These are phyloP conservation scores for Microdochium nivale DNA, from an alignment of 2,329 filamentous ascomycete species.

Conservation along the genomic window DNA sequence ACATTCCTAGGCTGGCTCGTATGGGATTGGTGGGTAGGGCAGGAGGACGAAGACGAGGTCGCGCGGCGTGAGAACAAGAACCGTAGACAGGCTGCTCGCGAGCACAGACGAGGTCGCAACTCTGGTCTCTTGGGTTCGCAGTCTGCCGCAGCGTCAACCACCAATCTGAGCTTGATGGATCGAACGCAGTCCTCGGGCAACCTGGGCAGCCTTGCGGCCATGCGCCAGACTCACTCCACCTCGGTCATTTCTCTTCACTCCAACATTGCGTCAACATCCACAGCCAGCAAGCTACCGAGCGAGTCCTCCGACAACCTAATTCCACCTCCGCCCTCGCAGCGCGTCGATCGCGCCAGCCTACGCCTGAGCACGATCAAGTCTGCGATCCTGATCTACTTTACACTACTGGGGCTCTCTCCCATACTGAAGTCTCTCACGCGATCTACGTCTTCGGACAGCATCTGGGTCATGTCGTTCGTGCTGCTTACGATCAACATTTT, in stretches of 20 bases:
- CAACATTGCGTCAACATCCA: constrained; percentile 23
- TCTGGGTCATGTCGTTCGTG: constrained; percentile 95
- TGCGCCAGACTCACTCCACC: constrained; percentile 39
- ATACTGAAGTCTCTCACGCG: constrained; percentile 94
- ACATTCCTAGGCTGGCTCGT: constrained; percentile 84
- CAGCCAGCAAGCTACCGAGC: constrained; percentile 7
- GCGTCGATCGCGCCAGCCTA: constrained; percentile 32
- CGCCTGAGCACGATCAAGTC: constrained; percentile 80
- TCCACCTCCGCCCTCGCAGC: background rate
- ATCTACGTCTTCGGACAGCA: constrained; percentile 87
- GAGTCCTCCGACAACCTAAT: background rate
- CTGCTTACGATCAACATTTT: constrained; percentile 92
- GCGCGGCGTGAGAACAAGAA: constrained; percentile 25
- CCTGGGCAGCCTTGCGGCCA: constrained; percentile 20
- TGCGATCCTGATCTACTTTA: constrained; percentile 85
- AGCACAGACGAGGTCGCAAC: constrained; percentile 17
- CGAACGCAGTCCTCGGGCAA: constrained; percentile 18
- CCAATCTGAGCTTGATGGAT: constrained; percentile 27
- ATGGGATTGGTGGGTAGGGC: constrained; percentile 85
- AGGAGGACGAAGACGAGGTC: constrained; percentile 47
- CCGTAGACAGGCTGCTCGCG: constrained; percentile 22
- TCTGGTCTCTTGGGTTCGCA: constrained; percentile 11
- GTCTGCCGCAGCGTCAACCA: constrained; percentile 37
- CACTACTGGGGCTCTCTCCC: constrained; percentile 81
- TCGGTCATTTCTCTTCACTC: constrained; percentile 49